A percentile compares a stretch with the other conserved stretches of the same genome.
These are phyloP conservation scores for Puccinia brachypodii DNA, from an alignment of 1,284 basidiomycete species.

Conservation along the genomic window DNA sequence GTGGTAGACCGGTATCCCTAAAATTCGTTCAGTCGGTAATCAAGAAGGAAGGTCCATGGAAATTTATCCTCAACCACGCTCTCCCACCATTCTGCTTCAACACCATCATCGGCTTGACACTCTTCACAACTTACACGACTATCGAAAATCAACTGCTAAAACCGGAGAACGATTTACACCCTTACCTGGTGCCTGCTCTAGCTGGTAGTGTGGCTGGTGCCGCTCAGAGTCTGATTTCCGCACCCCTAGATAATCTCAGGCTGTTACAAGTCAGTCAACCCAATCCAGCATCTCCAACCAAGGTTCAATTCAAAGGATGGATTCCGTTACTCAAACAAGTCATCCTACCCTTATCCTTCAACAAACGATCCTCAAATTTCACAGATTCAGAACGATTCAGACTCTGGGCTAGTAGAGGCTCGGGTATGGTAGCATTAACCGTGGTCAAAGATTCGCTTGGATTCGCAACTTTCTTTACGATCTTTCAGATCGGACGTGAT, in stretches of 20 bases:
- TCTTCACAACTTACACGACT: conserved; percentile 25
- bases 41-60: conserved; percentile 14
- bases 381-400: neutral
- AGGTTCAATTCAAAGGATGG: conserved; percentile 24
- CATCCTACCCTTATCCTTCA: conserved; percentile 10
- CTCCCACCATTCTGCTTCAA: conserved; percentile 38
- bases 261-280: conserved; percentile 22
- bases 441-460: conserved; percentile 31
- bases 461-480: conserved; percentile 23
- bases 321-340: conserved; percentile 30
- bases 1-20: neutral
- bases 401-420: conserved; percentile 17
- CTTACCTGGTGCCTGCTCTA: conserved; percentile 17
- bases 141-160: conserved; percentile 21
- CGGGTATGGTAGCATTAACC: conserved; percentile 18
- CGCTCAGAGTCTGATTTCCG: conserved; percentile 32
- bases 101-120: conserved; percentile 32
- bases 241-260: conserved; percentile 36
- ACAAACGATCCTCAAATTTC: neutral
- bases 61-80: conserved; percentile 31
- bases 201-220: conserved; percentile 11
- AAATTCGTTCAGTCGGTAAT: conserved; percentile 23
- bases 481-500: conserved; percentile 45
- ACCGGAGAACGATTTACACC: neutral
- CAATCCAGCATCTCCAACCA: neutral